Evolutionary conservation across 164 flowering plant species (phyloP).

Genomic region (Hamamelis virginiana): DNA sequence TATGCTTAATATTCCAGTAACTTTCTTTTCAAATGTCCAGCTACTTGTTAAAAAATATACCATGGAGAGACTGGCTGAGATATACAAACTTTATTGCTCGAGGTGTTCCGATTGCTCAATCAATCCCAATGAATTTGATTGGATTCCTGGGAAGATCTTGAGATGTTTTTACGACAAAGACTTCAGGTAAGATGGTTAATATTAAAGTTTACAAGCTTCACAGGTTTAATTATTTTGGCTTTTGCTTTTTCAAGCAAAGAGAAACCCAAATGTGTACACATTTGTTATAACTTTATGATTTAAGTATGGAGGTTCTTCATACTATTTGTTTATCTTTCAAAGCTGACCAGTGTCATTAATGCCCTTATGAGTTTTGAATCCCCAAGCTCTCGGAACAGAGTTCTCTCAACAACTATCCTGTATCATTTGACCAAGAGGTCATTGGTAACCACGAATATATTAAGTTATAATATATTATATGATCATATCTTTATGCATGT

Average conservation of each 20-base stretch:
- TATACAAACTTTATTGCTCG: slow-evolving; percentile 56
- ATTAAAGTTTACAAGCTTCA: not conserved
- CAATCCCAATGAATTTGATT: slow-evolving; percentile 52
- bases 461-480: too few species aligned
- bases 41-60: slow-evolving; percentile 80
- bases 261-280: too few species aligned
- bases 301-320: too few species aligned
- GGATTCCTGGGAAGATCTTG: slow-evolving; percentile 95
- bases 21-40: slow-evolving; percentile 41
- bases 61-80: slow-evolving; percentile 88
- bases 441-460: too few species aligned
- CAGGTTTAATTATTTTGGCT: not conserved
- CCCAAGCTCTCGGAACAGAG: too few species aligned
- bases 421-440: too few species aligned
- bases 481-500: too few species aligned
- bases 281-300: too few species aligned
- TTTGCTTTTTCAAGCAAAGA: not conserved
- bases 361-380: too few species aligned
- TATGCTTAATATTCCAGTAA: not conserved
- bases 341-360: too few species aligned
- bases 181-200: slow-evolving; percentile 59
- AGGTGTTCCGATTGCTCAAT: slow-evolving; percentile 40
- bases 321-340: too few species aligned
- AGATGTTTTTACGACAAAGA: slow-evolving; percentile 94
- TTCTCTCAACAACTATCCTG: too few species aligned